A percentile compares a stretch with the other conserved stretches of the same genome.
Conservation (phyloP, 176 grass and related monocot species). For the Carex pumila region DNA sequence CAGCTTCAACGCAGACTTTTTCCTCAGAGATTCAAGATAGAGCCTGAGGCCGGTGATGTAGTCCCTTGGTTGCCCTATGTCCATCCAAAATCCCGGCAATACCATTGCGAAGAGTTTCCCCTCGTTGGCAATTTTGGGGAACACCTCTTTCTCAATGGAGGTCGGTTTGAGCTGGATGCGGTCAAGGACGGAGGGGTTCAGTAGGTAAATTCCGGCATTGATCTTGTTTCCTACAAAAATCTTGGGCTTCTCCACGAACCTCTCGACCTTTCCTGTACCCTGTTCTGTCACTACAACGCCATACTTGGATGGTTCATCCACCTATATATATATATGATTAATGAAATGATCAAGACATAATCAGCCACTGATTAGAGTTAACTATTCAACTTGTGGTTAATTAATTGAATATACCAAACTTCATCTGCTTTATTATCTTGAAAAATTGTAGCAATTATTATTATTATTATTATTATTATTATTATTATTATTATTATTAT, state of each 20-base stretch:
- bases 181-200: slow-evolving; percentile 65
- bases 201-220: slow-evolving; percentile 83
- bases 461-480: not conserved
- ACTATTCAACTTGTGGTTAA: not conserved
- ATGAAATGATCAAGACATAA: not conserved
- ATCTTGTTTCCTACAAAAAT: slow-evolving; percentile 88
- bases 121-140: slow-evolving; percentile 59
- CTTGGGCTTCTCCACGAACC: slow-evolving; percentile 89
- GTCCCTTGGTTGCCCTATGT: slow-evolving; percentile 82
- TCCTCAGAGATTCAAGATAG: slow-evolving; percentile 71
- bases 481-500: not conserved
- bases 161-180: slow-evolving; percentile 75
- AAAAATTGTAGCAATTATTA: not conserved
- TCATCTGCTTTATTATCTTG: not conserved
- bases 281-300: slow-evolving; percentile 81
- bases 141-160: slow-evolving; percentile 88
- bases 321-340: slow-evolving; percentile 17
- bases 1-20: slow-evolving; percentile 41
- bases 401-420: not conserved
- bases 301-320: slow-evolving; percentile 84
- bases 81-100: slow-evolving; percentile 85
- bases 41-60: slow-evolving; percentile 85
- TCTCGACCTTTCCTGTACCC: slow-evolving; percentile 63
- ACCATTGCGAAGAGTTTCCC: slow-evolving; percentile 58
- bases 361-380: not conserved